Percentiles rank a stretch among this genome's conserved stretches.
Conservation (phyloP, 345 rosid species). For the Arabis alpina region DNA sequence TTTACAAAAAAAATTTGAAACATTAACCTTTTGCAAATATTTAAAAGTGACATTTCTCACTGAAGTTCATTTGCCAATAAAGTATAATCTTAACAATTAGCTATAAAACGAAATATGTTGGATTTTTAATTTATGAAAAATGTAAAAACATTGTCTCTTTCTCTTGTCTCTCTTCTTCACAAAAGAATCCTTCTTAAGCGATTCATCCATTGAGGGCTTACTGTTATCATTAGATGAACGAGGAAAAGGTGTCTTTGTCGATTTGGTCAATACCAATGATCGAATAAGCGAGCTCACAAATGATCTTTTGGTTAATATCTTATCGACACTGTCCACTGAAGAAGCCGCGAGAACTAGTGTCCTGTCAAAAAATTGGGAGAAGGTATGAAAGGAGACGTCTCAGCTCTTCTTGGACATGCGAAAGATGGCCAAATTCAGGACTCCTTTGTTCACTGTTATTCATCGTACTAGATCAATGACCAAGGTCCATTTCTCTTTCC, state of each 20-base stretch:
- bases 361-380: not conserved
- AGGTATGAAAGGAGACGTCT: conserved; percentile 7
- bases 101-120: too few species aligned
- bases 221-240: not conserved
- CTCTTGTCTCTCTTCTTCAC: not conserved
- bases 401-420: conserved; percentile 1
- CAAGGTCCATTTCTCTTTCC: conserved; percentile 1
- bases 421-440: not conserved
- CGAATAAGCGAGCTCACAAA: not conserved
- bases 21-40: too few species aligned
- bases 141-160: not conserved
- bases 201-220: not conserved
- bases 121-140: too few species aligned
- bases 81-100: too few species aligned
- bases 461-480: not conserved
- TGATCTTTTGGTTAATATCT: not conserved
- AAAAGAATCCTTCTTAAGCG: not conserved
- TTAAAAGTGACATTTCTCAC: too few species aligned
- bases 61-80: too few species aligned
- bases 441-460: not conserved
- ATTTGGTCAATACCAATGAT: not conserved
- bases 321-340: not conserved
- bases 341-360: conserved; percentile 8
- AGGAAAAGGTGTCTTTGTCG: not conserved
- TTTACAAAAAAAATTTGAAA: too few species aligned